Evolutionary conservation across 768 basidiomycete genomes (phyloP).

Genomic region (Calocybe gangraenosa): DNA sequence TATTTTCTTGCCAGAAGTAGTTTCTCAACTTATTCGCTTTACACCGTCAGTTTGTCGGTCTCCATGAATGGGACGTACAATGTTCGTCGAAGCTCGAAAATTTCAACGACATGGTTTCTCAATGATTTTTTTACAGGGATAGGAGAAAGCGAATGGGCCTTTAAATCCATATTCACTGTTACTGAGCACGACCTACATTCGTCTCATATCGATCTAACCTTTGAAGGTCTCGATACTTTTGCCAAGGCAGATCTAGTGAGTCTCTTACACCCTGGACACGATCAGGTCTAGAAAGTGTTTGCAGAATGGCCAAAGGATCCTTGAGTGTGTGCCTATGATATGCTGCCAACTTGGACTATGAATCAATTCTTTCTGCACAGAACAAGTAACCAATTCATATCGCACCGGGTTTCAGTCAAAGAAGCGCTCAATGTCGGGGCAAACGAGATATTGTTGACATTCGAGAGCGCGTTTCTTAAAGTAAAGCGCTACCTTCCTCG

Average conservation of each 20-base stretch:
- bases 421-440: conserved; percentile 42
- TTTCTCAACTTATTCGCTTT: not conserved
- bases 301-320: conserved; percentile 72
- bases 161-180: conserved; percentile 62
- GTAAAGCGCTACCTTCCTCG: conserved; percentile 25
- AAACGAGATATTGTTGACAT: conserved; percentile 69
- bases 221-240: conserved; percentile 92
- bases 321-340: conserved; percentile 40
- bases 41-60: conserved; percentile 57
- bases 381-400: conserved; percentile 82
- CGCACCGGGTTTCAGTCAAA: conserved; percentile 62
- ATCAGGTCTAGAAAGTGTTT: not conserved
- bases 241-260: conserved; percentile 66
- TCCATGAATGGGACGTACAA: conserved; percentile 89
- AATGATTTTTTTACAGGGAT: conserved; percentile 58
- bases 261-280: conserved; percentile 1
- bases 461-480: conserved; percentile 72
- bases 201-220: conserved; percentile 67
- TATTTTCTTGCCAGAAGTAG: conserved; percentile 5
- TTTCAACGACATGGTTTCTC: not conserved
- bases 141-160: conserved; percentile 83
- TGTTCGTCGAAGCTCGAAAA: conserved; percentile 43
- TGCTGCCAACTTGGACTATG: not conserved
- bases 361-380: conserved; percentile 27
- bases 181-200: conserved; percentile 40